Conservation (phyloP, 225 moss, liverwort and hornwort genomes). For the Sphagnum tenellum region DNA sequence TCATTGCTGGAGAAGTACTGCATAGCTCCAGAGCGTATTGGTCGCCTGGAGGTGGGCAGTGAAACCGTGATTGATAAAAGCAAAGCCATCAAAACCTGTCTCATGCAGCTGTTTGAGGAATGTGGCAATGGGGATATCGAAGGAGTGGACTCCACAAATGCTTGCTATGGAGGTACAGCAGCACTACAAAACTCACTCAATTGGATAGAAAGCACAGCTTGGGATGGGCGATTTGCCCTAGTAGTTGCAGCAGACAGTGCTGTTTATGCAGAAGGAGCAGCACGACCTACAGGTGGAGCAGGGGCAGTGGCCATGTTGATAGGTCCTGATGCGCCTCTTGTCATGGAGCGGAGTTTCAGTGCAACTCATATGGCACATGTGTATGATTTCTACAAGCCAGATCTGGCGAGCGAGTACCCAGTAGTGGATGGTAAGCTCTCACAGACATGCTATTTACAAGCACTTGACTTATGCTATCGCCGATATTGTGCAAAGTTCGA, state of each 20-base stretch:
- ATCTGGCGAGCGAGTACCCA: slow-evolving; percentile 91
- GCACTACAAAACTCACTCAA: slow-evolving; percentile 89
- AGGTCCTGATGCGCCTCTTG: slow-evolving; percentile 83
- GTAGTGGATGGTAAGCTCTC: slow-evolving; percentile 93
- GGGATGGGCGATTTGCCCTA: slow-evolving; percentile 93
- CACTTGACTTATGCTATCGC: slow-evolving; percentile 82
- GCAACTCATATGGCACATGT: slow-evolving; percentile 83
- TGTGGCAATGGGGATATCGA: slow-evolving; percentile 90
- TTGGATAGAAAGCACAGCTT: slow-evolving; percentile 96
- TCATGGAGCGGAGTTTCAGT: slow-evolving; percentile 78
- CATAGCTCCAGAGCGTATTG: slow-evolving; percentile 64
- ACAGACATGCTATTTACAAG: slow-evolving; percentile 81
- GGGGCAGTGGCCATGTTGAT: slow-evolving; percentile 88
- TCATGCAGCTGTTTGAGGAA: slow-evolving; percentile 88
- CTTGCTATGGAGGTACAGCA: slow-evolving; percentile 97
- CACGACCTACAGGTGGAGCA: slow-evolving; percentile 75
- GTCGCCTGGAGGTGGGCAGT: slow-evolving; percentile 94
- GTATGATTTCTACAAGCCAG: slow-evolving; percentile 94
- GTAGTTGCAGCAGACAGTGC: slow-evolving; percentile 96
- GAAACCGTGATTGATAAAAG: slow-evolving; percentile 96
- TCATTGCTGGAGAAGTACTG: slow-evolving; percentile 77
- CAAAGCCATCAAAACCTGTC: slow-evolving; percentile 82
- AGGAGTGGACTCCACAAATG: slow-evolving; percentile 97
- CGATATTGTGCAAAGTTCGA: slow-evolving; percentile 73
- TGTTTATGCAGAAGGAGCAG: slow-evolving; percentile 76